Evolutionary conservation across 2,329 filamentous ascomycete species (phyloP), one percentile per base, ranked within the genome.

Genomic region (Bipolaris victoriae): DNA sequence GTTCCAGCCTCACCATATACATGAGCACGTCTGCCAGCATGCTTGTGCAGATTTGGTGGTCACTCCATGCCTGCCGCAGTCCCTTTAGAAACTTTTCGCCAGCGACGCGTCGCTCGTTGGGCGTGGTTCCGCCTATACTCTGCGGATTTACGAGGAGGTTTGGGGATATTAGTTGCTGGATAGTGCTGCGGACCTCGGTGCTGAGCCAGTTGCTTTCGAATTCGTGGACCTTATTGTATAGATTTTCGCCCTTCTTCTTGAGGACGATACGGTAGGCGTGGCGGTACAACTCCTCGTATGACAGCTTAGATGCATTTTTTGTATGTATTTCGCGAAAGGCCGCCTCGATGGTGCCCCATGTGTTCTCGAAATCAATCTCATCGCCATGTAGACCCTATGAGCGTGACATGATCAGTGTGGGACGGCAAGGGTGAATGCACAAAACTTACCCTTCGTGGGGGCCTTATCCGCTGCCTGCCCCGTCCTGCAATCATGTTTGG

Each of bases 1-100:
- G 9, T 16, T 11, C 1, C n/a, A 15, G 13, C 70, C 81, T 70
- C 72, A 87, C 85, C 82, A 99, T 91, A 72, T 97, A 97, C 92
- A 98, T 97, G 49, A 98, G 83, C 31, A 98, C 92, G 75, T 98
- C 95, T 3, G 93, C 92, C 49, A 92, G 89, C 94, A 98, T 98
- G 72, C 92, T 92, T 91, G 97, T 97, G 43, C 90, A 93, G 55
- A 90, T 86, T 72, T 93, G 91, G 72, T 99, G 93, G 61, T 96
- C 90, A 59, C 92, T 87, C 92, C 93, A 99, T 2, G 88, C 87
- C 56, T 88, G 83, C 66, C 89, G 89, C 13, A 98, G 77, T 0
- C 87, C 89, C 53, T 86, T 86, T 57, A 99, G 78, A 63, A 98
- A 96, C 70, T 84, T 88, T 76, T 97, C 92, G 46, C 93, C 93